These are phyloP conservation scores for Quercus tomentella DNA, from an alignment of 331 rosid species.

Conservation along the genomic window DNA sequence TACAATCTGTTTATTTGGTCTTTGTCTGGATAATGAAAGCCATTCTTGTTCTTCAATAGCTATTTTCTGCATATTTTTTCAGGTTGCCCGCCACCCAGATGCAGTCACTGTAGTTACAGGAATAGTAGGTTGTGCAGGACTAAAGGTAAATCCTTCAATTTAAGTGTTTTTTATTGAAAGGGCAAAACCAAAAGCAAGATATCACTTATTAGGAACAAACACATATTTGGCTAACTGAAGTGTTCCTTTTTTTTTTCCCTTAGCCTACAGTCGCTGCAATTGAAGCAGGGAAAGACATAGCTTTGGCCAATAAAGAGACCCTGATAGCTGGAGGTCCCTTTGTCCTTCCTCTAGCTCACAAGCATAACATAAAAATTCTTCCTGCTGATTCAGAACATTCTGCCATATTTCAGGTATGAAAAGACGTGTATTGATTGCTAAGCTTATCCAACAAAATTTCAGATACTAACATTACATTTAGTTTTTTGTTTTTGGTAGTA, in stretches of 20 bases:
- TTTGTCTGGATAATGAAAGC: constrained; percentile 1
- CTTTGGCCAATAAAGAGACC: constrained; percentile 95
- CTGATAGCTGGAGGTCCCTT: constrained; percentile 95
- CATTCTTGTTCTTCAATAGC: not conserved
- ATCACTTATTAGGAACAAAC: not conserved
- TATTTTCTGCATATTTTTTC: constrained; percentile 22
- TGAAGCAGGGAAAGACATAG: constrained; percentile 95
- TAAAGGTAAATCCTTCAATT: constrained; percentile 49
- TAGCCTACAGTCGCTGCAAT: constrained; percentile 98
- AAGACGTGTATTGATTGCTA: not conserved
- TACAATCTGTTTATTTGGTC: constrained; percentile 2
- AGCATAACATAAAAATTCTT: constrained; percentile 83
- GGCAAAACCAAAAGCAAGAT: not conserved
- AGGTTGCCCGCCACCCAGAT: constrained; percentile 98
- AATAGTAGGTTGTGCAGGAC: constrained; percentile 97
- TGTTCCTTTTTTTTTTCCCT: constrained; percentile 10
- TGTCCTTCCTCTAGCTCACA: constrained; percentile 90
- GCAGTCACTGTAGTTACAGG: constrained; percentile 89
- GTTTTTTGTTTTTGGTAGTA: not conserved
- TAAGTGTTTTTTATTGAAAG: not conserved
- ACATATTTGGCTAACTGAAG: constrained; percentile 27
- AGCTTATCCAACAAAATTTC: not conserved
- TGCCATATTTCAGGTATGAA: constrained; percentile 86
- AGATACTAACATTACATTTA: not conserved
- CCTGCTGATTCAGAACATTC: constrained; percentile 99